These are phyloP conservation scores for Emericellopsis atlantica DNA, from an alignment of 2,329 filamentous ascomycete genomes.

Conservation along the genomic window DNA sequence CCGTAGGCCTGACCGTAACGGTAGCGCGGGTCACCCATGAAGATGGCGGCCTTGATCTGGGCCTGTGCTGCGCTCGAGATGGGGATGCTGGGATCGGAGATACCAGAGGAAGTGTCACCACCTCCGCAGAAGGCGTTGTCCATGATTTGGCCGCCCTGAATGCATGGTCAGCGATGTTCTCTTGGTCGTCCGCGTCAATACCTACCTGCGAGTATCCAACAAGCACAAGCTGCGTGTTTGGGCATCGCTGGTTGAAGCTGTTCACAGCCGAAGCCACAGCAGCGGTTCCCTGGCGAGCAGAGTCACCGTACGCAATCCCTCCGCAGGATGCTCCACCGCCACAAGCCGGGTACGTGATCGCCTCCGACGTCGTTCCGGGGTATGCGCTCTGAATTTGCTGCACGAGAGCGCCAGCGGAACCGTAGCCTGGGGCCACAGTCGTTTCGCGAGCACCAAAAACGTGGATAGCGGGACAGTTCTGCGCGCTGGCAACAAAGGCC, in stretches of 20 bases:
- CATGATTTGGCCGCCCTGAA: conserved; percentile 44
- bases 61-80: conserved; percentile 32
- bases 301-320: conserved; percentile 45
- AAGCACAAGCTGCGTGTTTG: conserved; percentile 42
- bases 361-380: conserved; percentile 37
- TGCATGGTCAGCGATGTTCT: too few species aligned
- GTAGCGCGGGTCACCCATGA: conserved; percentile 52
- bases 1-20: conserved; percentile 41
- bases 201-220: conserved; percentile 45
- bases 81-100: conserved; percentile 9
- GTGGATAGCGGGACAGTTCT: conserved; percentile 25
- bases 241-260: conserved; percentile 40
- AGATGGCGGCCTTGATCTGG: conserved; percentile 50
- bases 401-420: conserved; percentile 34
- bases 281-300: conserved; percentile 40
- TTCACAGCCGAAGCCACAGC: conserved; percentile 50
- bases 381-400: conserved; percentile 33
- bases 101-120: conserved; percentile 13
- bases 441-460: conserved; percentile 35
- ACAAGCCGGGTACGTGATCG: conserved; percentile 48
- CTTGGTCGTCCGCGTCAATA: too few species aligned
- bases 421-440: conserved; percentile 37
- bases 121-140: conserved; percentile 53
- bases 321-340: conserved; percentile 47
- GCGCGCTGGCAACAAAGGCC: neutral